phyloP scores from a whole-genome alignment of 768 basidiomycete species.

The Boletus barrowsii region DNA sequence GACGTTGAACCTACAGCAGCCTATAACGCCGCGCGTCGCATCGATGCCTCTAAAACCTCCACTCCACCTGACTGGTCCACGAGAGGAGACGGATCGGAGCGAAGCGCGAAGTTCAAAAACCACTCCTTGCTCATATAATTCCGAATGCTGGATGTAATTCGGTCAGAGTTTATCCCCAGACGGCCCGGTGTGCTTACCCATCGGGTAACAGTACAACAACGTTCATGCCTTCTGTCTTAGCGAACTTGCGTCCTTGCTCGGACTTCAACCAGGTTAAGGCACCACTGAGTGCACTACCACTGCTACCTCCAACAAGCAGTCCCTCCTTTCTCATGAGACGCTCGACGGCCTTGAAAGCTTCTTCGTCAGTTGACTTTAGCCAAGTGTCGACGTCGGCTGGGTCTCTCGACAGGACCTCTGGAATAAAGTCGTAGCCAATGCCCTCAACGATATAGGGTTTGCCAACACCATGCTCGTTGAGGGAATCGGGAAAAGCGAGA shows the following conservation, averaged over 20 bases:
- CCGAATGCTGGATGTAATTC: conserved; percentile 54
- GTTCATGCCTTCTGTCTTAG: conserved; percentile 70
- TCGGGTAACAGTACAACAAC: conserved; percentile 90
- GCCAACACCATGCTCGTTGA: conserved; percentile 52
- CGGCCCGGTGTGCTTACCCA: conserved; percentile 51
- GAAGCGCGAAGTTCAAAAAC: conserved; percentile 73
- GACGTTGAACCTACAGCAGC: no score
- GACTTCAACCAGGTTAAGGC: conserved; percentile 75
- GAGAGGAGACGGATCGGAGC: conserved; percentile 51
- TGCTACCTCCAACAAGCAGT: conserved; percentile 89
- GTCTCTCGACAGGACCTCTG: conserved; percentile 76
- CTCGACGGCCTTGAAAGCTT: conserved; percentile 74
- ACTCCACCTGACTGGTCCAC: neutral
- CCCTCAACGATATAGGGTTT: conserved; percentile 80
- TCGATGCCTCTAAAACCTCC: neutral
- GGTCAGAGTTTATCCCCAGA: neutral
- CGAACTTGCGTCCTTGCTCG: conserved; percentile 60
- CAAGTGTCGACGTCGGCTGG: conserved; percentile 62
- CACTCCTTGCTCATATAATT: conserved; percentile 95
- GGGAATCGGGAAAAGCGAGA: conserved; percentile 65
- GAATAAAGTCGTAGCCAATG: conserved; percentile 95
- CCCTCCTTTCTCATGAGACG: conserved; percentile 81
- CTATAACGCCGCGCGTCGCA: conserved; percentile 10
- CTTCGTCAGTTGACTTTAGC: conserved; percentile 83
- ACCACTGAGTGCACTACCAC: conserved; percentile 81